Evolutionary conservation across 495 filamentous ascomycete species (phyloP), one percentile per base, ranked within the genome.

Genomic region (Aspergillus haitiensis): DNA sequence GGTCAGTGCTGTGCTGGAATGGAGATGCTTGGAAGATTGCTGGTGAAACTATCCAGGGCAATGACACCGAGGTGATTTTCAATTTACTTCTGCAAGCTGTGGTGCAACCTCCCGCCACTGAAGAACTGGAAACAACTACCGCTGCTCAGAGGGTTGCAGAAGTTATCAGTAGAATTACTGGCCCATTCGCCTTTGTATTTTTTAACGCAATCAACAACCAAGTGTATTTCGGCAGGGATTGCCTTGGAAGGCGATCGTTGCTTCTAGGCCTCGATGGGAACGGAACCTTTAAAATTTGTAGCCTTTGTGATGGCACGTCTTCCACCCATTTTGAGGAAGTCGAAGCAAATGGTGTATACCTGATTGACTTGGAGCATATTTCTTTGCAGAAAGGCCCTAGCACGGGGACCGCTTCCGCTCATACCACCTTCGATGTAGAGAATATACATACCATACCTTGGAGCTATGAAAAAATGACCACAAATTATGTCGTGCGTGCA

Each of bases 11-110:
- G 13, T 97, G 93, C 79, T 99, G 94, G 93, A 98, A 98, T 65
- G 94, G 94, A n/a, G 94, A 99, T 70, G 95, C 92, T 8, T 99
- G 94, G 94, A 87, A 81, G 52, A 81, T 96, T 54, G 77, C 75
- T 16, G 70, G 81, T 12, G 59, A 78, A 32, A 53, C 67, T 2
- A 75, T 92, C 27, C 61, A 66, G 27, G 86, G 83, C 39, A 97
- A 96, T 70, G 94, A 99, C 69, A 88, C 89, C 1, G 81, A 89
- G 64, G 71, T 71, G 10, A 79, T 98, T 12, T 87, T 92, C 65
- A 62, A 78, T n/a, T 62, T 82, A 46, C 81, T 97, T 45, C 65
- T 86, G 13, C 67, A 78, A 34, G 82, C 80, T 55, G 63, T 66
- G n/a, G 59, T 31, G 58, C 9, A 50, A 35, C 48, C 42, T 48